Evolutionary conservation across 192 early-diverging fungal genomes (phyloP).

Genomic region (Rhizophagus sp.): DNA sequence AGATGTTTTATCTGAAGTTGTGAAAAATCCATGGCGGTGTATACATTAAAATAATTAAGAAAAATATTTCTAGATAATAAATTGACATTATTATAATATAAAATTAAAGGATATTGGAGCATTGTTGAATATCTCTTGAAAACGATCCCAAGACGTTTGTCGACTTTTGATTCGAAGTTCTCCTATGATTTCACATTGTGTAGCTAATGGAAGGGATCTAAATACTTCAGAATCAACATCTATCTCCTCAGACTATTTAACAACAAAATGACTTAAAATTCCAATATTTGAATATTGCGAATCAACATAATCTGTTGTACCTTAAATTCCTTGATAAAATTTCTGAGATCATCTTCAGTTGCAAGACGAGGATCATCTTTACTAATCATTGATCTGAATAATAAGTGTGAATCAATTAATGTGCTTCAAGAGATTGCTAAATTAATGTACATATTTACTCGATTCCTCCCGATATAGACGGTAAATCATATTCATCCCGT

Average conservation of each 20-base stretch:
- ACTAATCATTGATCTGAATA: constrained; percentile 24
- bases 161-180: constrained; percentile 82
- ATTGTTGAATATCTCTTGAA: constrained; percentile 69
- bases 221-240: constrained; percentile 83
- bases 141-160: constrained; percentile 70
- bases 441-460: constrained; percentile 34
- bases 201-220: constrained; percentile 69
- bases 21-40: constrained; percentile 85
- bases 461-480: constrained; percentile 39
- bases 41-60: constrained; percentile 16
- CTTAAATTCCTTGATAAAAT: constrained; percentile 49
- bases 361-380: constrained; percentile 54
- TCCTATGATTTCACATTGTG: constrained; percentile 93
- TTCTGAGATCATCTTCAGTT: constrained; percentile 54
- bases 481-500: constrained; percentile 61
- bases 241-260: constrained; percentile 44
- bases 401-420: constrained; percentile 16
- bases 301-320: neutral
- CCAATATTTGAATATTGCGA: neutral
- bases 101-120: constrained; percentile 39
- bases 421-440: neutral
- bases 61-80: neutral
- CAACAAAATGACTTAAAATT: neutral
- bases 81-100: neutral
- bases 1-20: constrained; percentile 85